Base-by-base conservation (phyloP, 345 rosid species). In the Noccaea bulbosa region DNA sequence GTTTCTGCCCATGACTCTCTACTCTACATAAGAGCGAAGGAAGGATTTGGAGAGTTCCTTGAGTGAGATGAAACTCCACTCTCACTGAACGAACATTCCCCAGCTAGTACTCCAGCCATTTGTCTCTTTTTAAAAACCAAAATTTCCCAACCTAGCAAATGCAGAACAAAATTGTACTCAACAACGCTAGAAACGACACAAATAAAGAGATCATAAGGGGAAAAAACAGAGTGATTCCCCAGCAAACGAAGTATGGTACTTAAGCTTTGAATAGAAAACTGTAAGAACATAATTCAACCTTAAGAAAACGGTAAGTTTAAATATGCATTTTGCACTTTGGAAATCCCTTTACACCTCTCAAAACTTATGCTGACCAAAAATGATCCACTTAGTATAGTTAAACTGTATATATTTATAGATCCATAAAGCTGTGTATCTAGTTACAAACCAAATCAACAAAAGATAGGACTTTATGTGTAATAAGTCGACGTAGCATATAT, bases 1-100 rank as follows among this genome's bases (percentile, higher is more conserved):
- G 85, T 80, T 72, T 76, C 80, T 50, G 74, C 77, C 97, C 98
- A 93, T 63, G 76, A 58, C 51, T 72, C 79, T 79, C 67, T 69
- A 62, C 69, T 81, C 98, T 91, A 78, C 74, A 77, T 60, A 67
- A 65, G 4, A 17, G 0, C 6, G 30, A 52, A 34, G n/a, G n/a
- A n/a, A n/a, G n/a, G n/a, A n/a, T n/a, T n/a, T n/a, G n/a, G 81
- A 51, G 85, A 81, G 72, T 51, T 77, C 73, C 83, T 81, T 0
- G 78, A 74, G 40, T 74, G 78, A 59, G 78, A 74, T 34, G 84
- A 74, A 34, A 81, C 82, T 4, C 88, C 82, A 45, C 79, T 77
- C 77, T 77, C 86, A 62, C 77, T 81, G 74, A 72, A 79, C n/a
- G 78, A 80, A 39, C 83, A 74, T 43, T 84, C 87, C 67, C 80